These are phyloP conservation scores for Parastagonospora nodorum DNA, from an alignment of 2,329 filamentous ascomycete genomes.

Conservation along the genomic window DNA sequence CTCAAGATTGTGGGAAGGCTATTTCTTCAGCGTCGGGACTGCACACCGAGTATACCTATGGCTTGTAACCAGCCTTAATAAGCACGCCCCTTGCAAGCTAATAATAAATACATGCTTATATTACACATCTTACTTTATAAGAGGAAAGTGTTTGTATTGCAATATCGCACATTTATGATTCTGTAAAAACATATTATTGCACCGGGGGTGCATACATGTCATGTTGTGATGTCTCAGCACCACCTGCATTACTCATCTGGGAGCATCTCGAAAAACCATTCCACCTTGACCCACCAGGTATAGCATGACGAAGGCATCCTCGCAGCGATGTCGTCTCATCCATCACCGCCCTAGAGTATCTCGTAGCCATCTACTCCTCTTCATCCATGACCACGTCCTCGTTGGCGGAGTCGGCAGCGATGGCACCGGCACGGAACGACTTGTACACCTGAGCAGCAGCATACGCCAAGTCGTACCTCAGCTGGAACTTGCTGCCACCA, in stretches of 20 bases:
- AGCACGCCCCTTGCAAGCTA: neutral
- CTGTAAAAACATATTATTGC: neutral
- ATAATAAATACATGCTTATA: neutral
- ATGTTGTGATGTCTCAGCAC: neutral
- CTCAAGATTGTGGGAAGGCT: neutral
- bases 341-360: neutral
- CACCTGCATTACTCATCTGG: neutral
- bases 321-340: neutral
- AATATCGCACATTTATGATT: neutral
- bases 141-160: neutral
- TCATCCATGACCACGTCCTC: constrained; percentile 4
- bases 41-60: constrained; percentile 9
- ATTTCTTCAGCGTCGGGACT: neutral
- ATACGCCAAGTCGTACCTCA: constrained; percentile 34
- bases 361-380: constrained; percentile 8
- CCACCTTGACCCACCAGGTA: neutral
- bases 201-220: constrained; percentile 1
- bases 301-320: constrained; percentile 1
- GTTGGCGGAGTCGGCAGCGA: constrained; percentile 3
- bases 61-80: neutral
- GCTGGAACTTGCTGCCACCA: constrained; percentile 26
- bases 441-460: constrained; percentile 22
- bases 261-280: neutral
- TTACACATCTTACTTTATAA: neutral
- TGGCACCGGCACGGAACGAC: constrained; percentile 19